phyloP scores from a whole-genome alignment of 1,139 yeast species.

The Martiniozyma asiatica region DNA sequence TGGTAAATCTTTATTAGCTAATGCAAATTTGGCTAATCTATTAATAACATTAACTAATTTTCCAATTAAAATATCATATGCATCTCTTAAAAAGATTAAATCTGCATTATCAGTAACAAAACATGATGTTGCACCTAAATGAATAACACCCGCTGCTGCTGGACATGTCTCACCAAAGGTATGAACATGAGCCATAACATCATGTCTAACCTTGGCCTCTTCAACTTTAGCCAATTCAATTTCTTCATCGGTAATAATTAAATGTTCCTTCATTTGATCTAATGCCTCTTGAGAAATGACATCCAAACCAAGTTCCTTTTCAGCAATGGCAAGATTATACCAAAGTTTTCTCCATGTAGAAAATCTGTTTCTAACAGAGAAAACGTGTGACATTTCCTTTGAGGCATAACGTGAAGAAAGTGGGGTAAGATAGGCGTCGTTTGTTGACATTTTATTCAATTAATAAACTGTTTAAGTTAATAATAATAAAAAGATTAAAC shows the following conservation, averaged over 20 bases:
- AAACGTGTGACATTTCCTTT: slow-evolving; percentile 87
- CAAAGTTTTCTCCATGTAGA: slow-evolving; percentile 98
- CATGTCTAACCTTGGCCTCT: slow-evolving; percentile 97
- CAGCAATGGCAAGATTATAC: slow-evolving; percentile 94
- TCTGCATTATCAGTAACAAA: slow-evolving; percentile 97
- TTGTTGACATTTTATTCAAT: too few species aligned
- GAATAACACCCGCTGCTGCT: slow-evolving; percentile 94
- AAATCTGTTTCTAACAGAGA: slow-evolving; percentile 87
- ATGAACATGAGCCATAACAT: slow-evolving; percentile 98
- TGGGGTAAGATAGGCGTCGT: slow-evolving; percentile 79
- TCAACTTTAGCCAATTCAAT: slow-evolving; percentile 80
- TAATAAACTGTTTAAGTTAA: too few species aligned
- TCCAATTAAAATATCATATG: slow-evolving; percentile 84
- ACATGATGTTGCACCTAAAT: slow-evolving; percentile 97
- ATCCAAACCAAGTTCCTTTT: slow-evolving; percentile 74
- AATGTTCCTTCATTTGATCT: slow-evolving; percentile 66
- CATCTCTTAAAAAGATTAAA: slow-evolving; percentile 89
- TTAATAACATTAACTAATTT: slow-evolving; percentile 92
- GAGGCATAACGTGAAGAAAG: slow-evolving; percentile 95
- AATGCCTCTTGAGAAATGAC: slow-evolving; percentile 87
- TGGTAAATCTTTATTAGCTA: slow-evolving; percentile 88
- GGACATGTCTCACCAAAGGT: slow-evolving; percentile 89
- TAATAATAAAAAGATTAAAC: too few species aligned
- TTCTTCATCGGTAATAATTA: slow-evolving; percentile 84
- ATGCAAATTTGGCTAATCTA: slow-evolving; percentile 77